Conservation (phyloP, 345 rosid genomes). For the Pseudoturritis turrita region DNA sequence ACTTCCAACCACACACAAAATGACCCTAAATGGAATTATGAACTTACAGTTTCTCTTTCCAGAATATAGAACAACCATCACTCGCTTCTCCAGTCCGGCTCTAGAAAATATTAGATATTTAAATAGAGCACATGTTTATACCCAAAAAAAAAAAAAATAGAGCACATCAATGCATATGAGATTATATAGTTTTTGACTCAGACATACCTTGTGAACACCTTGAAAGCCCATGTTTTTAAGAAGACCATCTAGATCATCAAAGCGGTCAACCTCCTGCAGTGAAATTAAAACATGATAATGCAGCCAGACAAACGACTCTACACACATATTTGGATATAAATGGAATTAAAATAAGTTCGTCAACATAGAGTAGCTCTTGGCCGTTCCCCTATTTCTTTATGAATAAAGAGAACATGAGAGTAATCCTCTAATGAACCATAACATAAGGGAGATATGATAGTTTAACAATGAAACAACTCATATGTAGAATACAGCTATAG, state of each 20-base stretch:
- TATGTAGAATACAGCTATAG: not conserved
- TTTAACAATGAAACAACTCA: not conserved
- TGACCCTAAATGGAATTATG: not conserved
- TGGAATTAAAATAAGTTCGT: not conserved
- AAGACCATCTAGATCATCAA: slow-evolving; percentile 46
- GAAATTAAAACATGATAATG: not conserved
- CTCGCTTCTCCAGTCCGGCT: slow-evolving; percentile 77
- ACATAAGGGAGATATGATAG: not conserved
- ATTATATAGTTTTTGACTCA: not conserved
- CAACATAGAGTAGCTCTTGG: slow-evolving; percentile 1
- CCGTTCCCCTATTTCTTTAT: not conserved
- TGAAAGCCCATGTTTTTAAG: slow-evolving; percentile 58
- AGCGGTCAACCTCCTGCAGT: slow-evolving; percentile 71
- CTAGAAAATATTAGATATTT: slow-evolving; percentile 31
- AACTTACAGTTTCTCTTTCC: slow-evolving; percentile 68
- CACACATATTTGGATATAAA: not conserved
- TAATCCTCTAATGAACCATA: slow-evolving; percentile 3
- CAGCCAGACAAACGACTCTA: not conserved
- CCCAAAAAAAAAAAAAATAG: too few relatives aligned
- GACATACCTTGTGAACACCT: slow-evolving; percentile 71
- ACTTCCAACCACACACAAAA: slow-evolving; percentile 9
- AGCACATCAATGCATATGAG: not conserved
- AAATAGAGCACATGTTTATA: not conserved
- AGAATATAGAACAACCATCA: slow-evolving; percentile 91
- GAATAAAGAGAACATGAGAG: not conserved